Evolutionary conservation across 768 basidiomycete genomes (phyloP).

Genomic region (Mycena rebaudengoi): DNA sequence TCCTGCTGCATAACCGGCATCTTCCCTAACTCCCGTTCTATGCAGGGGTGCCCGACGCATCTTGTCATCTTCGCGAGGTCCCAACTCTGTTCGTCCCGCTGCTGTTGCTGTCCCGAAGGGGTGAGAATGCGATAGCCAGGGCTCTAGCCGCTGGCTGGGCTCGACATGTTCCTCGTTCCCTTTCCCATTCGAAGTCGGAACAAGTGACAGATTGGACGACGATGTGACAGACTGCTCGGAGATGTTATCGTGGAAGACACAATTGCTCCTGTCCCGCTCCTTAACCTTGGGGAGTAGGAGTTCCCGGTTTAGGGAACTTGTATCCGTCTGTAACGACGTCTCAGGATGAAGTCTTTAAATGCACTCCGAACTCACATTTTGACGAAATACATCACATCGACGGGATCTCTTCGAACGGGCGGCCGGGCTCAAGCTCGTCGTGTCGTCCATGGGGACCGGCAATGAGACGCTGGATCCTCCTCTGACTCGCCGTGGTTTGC

Average conservation of each 20-base stretch:
- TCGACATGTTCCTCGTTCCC: not conserved
- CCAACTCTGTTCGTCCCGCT: no score
- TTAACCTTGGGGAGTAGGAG: not conserved
- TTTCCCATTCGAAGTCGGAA: not conserved
- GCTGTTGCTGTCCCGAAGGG: no score
- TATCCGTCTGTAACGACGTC: not conserved
- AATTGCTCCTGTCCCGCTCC: not conserved
- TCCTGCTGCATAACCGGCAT: no score
- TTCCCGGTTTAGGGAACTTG: not conserved
- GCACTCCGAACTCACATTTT: not conserved
- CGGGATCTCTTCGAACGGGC: not conserved
- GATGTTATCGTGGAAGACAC: not conserved
- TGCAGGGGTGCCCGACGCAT: no score
- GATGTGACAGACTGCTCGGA: not conserved
- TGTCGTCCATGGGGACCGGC: not conserved
- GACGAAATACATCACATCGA: not conserved
- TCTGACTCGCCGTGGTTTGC: not conserved
- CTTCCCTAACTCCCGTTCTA: no score
- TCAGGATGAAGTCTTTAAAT: not conserved
- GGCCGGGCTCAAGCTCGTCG: not conserved
- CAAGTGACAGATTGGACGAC: not conserved
- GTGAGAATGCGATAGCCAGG: no score
- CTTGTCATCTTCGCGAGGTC: no score
- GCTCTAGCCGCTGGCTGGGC: no score
- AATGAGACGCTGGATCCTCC: not conserved